These are phyloP conservation scores for Solanum paucissectum DNA, from an alignment of 257 asterid species.

Conservation along the genomic window DNA sequence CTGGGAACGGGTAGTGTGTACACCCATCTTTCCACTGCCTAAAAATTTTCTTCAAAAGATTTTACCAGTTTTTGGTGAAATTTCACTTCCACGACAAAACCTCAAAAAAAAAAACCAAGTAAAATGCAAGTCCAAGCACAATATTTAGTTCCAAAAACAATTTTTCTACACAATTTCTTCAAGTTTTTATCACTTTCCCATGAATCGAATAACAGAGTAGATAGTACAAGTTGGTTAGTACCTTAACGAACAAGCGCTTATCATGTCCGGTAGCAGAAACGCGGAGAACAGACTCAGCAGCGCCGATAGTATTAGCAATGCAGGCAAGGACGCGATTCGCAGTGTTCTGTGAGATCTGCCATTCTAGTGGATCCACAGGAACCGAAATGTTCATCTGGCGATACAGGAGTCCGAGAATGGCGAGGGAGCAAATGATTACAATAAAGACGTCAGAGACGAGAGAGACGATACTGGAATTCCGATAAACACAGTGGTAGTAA, in stretches of 20 bases:
- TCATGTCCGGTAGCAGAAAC: constrained; percentile 98
- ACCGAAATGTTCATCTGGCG: constrained; percentile 94
- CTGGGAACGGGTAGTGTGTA: not conserved
- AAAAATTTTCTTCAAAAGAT: not conserved
- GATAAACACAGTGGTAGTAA: constrained; percentile 87
- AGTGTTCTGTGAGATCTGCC: constrained; percentile 95
- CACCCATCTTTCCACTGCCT: not conserved
- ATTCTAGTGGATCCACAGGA: constrained; percentile 93
- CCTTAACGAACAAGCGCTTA: constrained; percentile 88
- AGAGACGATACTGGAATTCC: constrained; percentile 63
- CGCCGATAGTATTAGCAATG: constrained; percentile 91
- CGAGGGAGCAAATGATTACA: constrained; percentile 82
- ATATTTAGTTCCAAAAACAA: not conserved
- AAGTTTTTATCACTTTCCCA: not conserved
- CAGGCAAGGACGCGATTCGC: constrained; percentile 72
- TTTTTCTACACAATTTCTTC: not conserved
- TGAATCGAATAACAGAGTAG: not conserved
- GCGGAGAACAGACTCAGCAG: constrained; percentile 97
- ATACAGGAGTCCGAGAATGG: constrained; percentile 90
- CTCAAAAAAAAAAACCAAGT: too few species aligned
- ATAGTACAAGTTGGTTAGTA: not conserved
- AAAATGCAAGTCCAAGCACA: not conserved
- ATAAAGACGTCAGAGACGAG: constrained; percentile 83
- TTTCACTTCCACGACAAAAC: not conserved
- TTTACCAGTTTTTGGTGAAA: not conserved